Base-by-base conservation (phyloP, 2,329 filamentous ascomycete genomes). In the Neocucurbitaria cava region DNA sequence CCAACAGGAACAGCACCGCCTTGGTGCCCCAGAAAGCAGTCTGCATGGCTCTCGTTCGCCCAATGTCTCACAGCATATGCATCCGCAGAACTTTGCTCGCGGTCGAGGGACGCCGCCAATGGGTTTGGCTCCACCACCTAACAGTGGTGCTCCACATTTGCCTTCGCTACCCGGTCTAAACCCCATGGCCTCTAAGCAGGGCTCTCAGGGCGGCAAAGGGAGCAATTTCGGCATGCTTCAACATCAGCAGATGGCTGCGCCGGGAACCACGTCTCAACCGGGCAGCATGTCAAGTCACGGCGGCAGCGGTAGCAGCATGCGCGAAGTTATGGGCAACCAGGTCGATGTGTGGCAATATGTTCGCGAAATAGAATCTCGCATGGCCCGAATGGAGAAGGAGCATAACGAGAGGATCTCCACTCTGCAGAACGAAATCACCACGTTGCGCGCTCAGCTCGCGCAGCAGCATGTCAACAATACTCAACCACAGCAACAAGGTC, bases 281-380 rank as follows among this genome's bases (percentile, higher is more conserved):
- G 74, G 77, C 47, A 81, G 77, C 58, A 75, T 79, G 70, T 82
- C 80, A 7, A 82, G 79, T 52, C 82, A 89, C 68, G 81, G 83
- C 18, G 84, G 82, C 45, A 85, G 83, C 44, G 82, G 79, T 15
- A 85, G 84, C 55, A 87, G 85, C 66, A 85, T 85, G 60, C 85
- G 85, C 57, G 91, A 91, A 64, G 81, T 91, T 56, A 88, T 91
- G 72, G 85, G 47, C 77, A 86, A 58, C 24, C 65, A 70, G 13
- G 56, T 71, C 24, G 87, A 86, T 38, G 78, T 93, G 8, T 92
- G 88, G 88, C 78, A 82, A 3, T 92, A 92, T 66, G 85, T 93
- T 30, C 87, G 91, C 52, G 83, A 82, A 17, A 79, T 94, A 45
- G 90, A 94, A 68, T 83, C 67, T 30, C 73, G 77, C 17, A 78